phyloP scores from a whole-genome alignment of 331 rosid species.

The Quercus lobata region DNA sequence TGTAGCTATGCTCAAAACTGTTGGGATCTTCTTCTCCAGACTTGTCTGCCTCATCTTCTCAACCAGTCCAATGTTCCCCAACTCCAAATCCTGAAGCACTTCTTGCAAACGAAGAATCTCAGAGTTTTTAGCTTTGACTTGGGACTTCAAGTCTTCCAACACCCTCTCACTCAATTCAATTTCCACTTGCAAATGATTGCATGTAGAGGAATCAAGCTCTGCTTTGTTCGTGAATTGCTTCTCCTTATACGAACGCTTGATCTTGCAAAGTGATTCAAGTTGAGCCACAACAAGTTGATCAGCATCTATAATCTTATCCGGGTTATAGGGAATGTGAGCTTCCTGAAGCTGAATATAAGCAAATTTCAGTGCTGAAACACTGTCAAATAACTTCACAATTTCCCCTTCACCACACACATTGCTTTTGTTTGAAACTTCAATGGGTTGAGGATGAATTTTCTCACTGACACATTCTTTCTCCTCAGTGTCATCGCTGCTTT shows the following conservation, averaged over 20 bases:
- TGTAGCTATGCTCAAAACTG: slow-evolving; percentile 29
- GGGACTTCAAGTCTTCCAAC: slow-evolving; percentile 50
- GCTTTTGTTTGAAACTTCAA: slow-evolving; percentile 27
- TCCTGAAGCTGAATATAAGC: slow-evolving; percentile 78
- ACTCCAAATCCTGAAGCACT: slow-evolving; percentile 42
- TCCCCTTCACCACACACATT: slow-evolving; percentile 28
- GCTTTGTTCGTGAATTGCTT: slow-evolving; percentile 23
- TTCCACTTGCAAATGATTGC: slow-evolving; percentile 32
- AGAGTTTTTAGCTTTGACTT: slow-evolving; percentile 36
- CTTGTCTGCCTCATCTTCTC: slow-evolving; percentile 42
- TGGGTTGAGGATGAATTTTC: slow-evolving; percentile 45
- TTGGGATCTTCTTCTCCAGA: slow-evolving; percentile 39
- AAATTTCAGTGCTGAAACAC: slow-evolving; percentile 56
- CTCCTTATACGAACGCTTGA: slow-evolving; percentile 49
- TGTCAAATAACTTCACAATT: slow-evolving; percentile 44
- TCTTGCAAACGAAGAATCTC: slow-evolving; percentile 34
- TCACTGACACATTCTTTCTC: slow-evolving; percentile 28
- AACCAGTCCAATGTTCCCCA: slow-evolving; percentile 29
- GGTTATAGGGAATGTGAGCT: slow-evolving; percentile 73
- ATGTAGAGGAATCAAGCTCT: slow-evolving; percentile 18
- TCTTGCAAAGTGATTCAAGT: slow-evolving; percentile 67
- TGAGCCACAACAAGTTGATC: slow-evolving; percentile 57
- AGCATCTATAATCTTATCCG: slow-evolving; percentile 62
- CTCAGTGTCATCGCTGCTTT: slow-evolving; percentile 22
- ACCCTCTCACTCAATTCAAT: slow-evolving; percentile 41